phyloP scores from a whole-genome alignment of 257 asterid species.

The Hygrophila difformis region DNA sequence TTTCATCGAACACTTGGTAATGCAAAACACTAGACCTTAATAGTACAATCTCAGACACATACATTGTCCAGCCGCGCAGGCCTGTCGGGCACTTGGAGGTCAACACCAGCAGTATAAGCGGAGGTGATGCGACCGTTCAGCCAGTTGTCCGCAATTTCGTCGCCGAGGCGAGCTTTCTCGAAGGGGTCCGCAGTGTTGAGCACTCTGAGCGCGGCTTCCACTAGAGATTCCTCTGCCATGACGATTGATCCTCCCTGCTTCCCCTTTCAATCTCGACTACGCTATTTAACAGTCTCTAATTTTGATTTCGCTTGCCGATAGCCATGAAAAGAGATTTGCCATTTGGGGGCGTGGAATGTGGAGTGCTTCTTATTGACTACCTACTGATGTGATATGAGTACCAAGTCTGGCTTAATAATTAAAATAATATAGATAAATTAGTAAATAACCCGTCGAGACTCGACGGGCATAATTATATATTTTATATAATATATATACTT shows the following conservation, averaged over 20 bases:
- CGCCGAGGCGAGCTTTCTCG: constrained; percentile 80
- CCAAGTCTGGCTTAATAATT: too few relatives aligned
- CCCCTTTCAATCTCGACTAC: too few relatives aligned
- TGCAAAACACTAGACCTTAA: not conserved
- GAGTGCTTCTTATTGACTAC: too few relatives aligned
- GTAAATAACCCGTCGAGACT: too few relatives aligned
- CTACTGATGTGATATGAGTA: too few relatives aligned
- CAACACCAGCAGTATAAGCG: constrained; percentile 36
- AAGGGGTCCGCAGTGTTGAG: constrained; percentile 77
- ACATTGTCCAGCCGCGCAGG: constrained; percentile 69
- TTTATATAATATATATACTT: too few relatives aligned
- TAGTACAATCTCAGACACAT: constrained; percentile 1
- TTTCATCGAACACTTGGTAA: constrained; percentile 37
- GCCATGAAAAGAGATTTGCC: too few relatives aligned
- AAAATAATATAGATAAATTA: too few relatives aligned
- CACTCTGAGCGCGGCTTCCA: constrained; percentile 73
- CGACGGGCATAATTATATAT: too few relatives aligned
- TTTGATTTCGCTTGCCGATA: not conserved
- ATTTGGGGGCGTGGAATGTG: too few relatives aligned
- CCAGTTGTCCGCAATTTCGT: constrained; percentile 70
- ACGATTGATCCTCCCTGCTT: too few relatives aligned
- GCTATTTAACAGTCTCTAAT: too few relatives aligned
- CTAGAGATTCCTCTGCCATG: constrained; percentile 41
- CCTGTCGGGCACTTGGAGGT: constrained; percentile 57
- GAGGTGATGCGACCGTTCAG: constrained; percentile 38